Percentiles rank a stretch among this genome's conserved stretches.
phyloP scores from a whole-genome alignment of 345 rosid genomes.

The Populus tremula region DNA sequence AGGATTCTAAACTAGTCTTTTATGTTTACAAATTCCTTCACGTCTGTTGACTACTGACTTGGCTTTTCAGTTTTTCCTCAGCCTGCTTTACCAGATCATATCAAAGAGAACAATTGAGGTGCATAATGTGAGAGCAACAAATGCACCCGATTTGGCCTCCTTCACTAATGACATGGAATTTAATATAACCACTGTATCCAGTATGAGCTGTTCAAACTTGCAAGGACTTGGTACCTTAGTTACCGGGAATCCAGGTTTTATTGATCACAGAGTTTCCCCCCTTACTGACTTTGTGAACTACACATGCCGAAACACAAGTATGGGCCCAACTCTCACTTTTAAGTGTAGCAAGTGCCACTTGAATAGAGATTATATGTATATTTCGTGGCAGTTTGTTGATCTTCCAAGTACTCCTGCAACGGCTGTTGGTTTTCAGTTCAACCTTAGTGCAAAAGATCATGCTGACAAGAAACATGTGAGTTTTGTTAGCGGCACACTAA shows the following conservation, averaged over 20 bases:
- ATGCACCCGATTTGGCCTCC: constrained; percentile 65
- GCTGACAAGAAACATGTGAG: constrained; percentile 54
- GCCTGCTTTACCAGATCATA: constrained; percentile 91
- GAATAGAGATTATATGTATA: constrained; percentile 49
- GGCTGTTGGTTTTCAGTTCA: constrained; percentile 88
- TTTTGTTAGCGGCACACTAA: constrained; percentile 69
- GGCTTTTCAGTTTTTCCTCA: constrained; percentile 51
- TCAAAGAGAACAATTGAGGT: constrained; percentile 79
- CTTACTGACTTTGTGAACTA: constrained; percentile 52
- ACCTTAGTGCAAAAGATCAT: constrained; percentile 54
- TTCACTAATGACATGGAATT: constrained; percentile 80
- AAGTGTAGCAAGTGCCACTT: constrained; percentile 63
- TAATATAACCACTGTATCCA: constrained; percentile 75
- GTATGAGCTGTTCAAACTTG: constrained; percentile 82
- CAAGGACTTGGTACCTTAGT: constrained; percentile 59
- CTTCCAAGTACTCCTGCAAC: constrained; percentile 72
- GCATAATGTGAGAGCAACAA: constrained; percentile 79
- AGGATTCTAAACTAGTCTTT: constrained; percentile 5
- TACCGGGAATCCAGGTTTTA: constrained; percentile 65
- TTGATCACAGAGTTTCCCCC: constrained; percentile 43
- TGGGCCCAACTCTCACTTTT: constrained; percentile 74
- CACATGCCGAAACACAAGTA: constrained; percentile 65
- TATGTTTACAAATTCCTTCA: not conserved
- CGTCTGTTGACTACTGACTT: constrained; percentile 25
- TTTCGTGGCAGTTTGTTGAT: constrained; percentile 91